These are phyloP conservation scores for Erysimum cheiranthoides DNA, from an alignment of 345 rosid species.

Conservation along the genomic window DNA sequence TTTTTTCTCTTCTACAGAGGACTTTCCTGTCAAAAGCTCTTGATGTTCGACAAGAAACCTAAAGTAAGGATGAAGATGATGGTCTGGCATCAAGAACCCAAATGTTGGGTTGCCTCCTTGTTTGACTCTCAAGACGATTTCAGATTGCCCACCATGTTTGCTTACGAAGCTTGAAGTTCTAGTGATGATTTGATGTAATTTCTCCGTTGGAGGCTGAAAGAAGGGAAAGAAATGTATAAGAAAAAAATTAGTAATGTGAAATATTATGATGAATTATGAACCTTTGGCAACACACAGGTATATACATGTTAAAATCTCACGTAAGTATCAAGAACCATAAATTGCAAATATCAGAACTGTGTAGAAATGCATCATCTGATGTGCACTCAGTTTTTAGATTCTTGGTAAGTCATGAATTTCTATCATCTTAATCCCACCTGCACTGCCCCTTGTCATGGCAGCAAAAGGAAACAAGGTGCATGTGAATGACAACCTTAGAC, in stretches of 20 bases:
- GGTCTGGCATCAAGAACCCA: constrained; percentile 95
- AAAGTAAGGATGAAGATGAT: constrained; percentile 72
- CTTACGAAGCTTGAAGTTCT: constrained; percentile 85
- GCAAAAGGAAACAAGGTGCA: constrained; percentile 95
- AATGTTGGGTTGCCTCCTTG: constrained; percentile 95
- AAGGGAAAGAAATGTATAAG: constrained; percentile 29
- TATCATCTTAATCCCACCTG: constrained; percentile 99
- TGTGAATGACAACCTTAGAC: constrained; percentile 67
- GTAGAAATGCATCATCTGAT: constrained; percentile 65
- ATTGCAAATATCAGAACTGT: constrained; percentile 66
- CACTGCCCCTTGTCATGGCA: constrained; percentile 89
- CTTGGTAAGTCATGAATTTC: constrained; percentile 61
- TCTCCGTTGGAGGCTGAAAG: constrained; percentile 91
- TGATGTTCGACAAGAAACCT: constrained; percentile 87
- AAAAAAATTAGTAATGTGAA: constrained; percentile 43
- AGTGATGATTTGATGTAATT: constrained; percentile 90
- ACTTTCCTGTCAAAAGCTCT: constrained; percentile 66
- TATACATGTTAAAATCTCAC: constrained; percentile 53
- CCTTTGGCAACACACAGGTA: constrained; percentile 37
- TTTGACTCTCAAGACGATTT: constrained; percentile 93
- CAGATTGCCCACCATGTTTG: constrained; percentile 91
- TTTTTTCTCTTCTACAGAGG: constrained; percentile 56
- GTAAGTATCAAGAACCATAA: constrained; percentile 58
- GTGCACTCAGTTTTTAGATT: constrained; percentile 58
- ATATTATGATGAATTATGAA: constrained; percentile 29